Base-by-base conservation (phyloP, 345 rosid species). In the Turnera subulata region DNA sequence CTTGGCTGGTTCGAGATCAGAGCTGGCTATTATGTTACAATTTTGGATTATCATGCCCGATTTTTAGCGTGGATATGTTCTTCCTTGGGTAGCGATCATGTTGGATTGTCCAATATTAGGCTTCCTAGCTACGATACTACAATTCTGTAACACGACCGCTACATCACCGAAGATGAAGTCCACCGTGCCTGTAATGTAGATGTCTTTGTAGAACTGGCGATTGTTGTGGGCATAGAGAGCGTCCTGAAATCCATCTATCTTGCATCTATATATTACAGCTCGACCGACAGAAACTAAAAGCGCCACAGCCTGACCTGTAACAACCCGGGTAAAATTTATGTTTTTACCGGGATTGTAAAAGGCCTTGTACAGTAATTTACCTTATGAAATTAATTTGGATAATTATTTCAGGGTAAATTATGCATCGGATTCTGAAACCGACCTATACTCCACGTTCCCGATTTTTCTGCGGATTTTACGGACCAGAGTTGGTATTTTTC, bases 71-170 rank as follows among this genome's bases (percentile, higher is more conserved):
- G 67, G 73, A 25, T 62, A 62, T 5, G 35, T 49, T 14, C 72
- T 45, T 12, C 53, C 60, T 50, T 68, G 67, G 32, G 72, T 66
- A 8, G 63, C 61, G 0, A 68, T 58, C 53, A 50, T 55, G 53
- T 61, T 61, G 0, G 22, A 8, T 19, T 68, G 72, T 21, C 23
- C 62, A 58, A n/a, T n/a, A n/a, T n/a, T 58, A 26, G 67, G 73
- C 40, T 68, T 68, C 22, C 62, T 11, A 6, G 51, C 58, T 26
- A 48, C 61, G 1, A 40, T 9, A 14, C 25, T 48, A 55, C 62
- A 55, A 11, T 56, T 48, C 16, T 56, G 68, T 24, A 64, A 29
- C n/a, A 55, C 61, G 16, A 39, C 68, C 6, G 55, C 67, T 18
- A 61, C 67, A 19, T 63, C 37, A 1, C 61, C 67, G n/a, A 38